Percentiles rank a stretch among this genome's conserved stretches.
Evolutionary conservation across 2,329 filamentous ascomycete genomes (phyloP).

Genomic region (Hymenoscyphus occultus): DNA sequence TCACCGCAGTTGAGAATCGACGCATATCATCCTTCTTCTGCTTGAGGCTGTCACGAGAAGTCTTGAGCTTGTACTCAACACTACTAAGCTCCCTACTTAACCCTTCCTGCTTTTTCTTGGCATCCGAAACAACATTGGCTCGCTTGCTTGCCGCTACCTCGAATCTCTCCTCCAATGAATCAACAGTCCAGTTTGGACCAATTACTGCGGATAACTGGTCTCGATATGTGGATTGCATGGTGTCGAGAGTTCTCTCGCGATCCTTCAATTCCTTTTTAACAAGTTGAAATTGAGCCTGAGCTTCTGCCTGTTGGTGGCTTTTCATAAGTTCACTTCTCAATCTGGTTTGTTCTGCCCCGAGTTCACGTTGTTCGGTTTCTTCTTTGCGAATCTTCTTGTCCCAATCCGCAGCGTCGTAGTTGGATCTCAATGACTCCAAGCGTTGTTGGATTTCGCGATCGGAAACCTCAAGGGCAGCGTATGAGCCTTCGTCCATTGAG

Average conservation of each 20-base stretch:
- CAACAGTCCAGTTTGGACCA: conserved; percentile 63
- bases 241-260: conserved; percentile 71
- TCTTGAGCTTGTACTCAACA: conserved; percentile 69
- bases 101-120: conserved; percentile 67
- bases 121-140: conserved; percentile 56
- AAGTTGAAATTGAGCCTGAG: conserved; percentile 79
- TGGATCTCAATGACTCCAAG: conserved; percentile 60
- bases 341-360: conserved; percentile 70
- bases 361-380: conserved; percentile 60
- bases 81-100: conserved; percentile 72
- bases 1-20: conserved; percentile 56
- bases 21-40: conserved; percentile 62
- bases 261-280: conserved; percentile 77
- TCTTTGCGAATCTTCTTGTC: conserved; percentile 68
- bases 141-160: conserved; percentile 60
- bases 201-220: conserved; percentile 66
- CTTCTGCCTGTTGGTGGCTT: conserved; percentile 75
- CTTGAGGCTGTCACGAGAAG: conserved; percentile 59
- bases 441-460: conserved; percentile 65
- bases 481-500: conserved; percentile 79
- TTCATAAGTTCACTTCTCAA: conserved; percentile 80
- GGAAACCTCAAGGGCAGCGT: conserved; percentile 72
- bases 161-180: conserved; percentile 68
- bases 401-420: conserved; percentile 62
- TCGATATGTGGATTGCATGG: conserved; percentile 71